phyloP scores from a whole-genome alignment of 768 basidiomycete genomes.

The Hygrophoropsis aurantiaca region DNA sequence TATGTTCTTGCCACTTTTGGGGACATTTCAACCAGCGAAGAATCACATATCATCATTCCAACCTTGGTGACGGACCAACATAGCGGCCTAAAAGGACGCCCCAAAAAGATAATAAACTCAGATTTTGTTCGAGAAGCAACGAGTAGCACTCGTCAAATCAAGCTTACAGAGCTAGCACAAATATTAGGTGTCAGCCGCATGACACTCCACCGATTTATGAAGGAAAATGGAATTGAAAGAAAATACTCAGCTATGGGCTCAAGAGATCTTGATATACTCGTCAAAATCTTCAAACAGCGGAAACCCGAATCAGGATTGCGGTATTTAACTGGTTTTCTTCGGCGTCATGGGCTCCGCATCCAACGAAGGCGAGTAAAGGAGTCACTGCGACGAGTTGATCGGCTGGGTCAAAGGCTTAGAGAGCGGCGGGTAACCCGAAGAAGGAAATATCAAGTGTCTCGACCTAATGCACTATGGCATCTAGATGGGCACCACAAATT shows the following conservation, averaged over 20 bases:
- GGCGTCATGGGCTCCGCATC: constrained; percentile 10
- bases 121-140: constrained; percentile 10
- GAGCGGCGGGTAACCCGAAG: background rate
- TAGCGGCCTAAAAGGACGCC: constrained; percentile 7
- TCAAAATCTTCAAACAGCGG: constrained; percentile 10
- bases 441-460: constrained; percentile 3
- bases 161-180: background rate
- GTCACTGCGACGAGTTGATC: constrained; percentile 10
- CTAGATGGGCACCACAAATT: constrained; percentile 25
- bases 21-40: background rate
- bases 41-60: background rate
- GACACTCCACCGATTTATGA: constrained; percentile 14
- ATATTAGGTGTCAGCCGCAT: constrained; percentile 11
- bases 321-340: constrained; percentile 16
- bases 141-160: constrained; percentile 4
- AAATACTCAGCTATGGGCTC: constrained; percentile 13
- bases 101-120: constrained; percentile 8
- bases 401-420: background rate
- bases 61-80: constrained; percentile 1
- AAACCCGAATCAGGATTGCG: constrained; percentile 15
- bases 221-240: constrained; percentile 4
- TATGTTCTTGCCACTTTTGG: too few species aligned
- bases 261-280: constrained; percentile 15
- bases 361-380: constrained; percentile 9
- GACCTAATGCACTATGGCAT: constrained; percentile 22